A percentile compares a stretch with the other conserved stretches of the same genome.
These are phyloP conservation scores for Aspergillus carlsbadensis DNA, from an alignment of 495 filamentous ascomycete genomes.

Conservation along the genomic window DNA sequence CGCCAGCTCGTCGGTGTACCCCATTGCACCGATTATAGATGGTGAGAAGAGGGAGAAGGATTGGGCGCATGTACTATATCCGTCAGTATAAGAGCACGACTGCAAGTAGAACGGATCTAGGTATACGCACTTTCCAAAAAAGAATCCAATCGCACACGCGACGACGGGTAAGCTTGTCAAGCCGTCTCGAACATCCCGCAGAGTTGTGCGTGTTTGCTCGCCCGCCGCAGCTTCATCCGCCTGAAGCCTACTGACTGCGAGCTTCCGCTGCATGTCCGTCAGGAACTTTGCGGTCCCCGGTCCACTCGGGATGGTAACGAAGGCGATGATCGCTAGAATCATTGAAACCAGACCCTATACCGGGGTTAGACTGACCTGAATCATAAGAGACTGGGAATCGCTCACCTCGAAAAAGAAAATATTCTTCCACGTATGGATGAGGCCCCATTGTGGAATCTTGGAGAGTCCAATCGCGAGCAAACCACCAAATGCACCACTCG, in stretches of 20 bases:
- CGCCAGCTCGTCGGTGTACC: conserved; percentile 12
- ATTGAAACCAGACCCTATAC: conserved; percentile 8
- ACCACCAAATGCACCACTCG: conserved; percentile 10
- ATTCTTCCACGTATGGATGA: conserved; percentile 10
- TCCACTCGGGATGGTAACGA: conserved; percentile 1
- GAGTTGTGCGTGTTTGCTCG: background rate
- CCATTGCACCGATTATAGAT: conserved; percentile 11
- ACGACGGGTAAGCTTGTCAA: conserved; percentile 1
- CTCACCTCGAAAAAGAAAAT: conserved; percentile 16
- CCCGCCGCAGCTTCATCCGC: conserved; percentile 3
- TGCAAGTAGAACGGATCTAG: background rate
- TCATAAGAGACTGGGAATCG: background rate
- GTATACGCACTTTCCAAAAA: conserved; percentile 12
- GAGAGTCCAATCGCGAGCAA: conserved; percentile 9
- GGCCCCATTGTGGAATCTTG: conserved; percentile 7
- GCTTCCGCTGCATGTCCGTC: background rate
- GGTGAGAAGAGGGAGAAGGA: conserved; percentile 15
- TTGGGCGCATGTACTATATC: conserved; percentile 9
- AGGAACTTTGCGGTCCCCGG: conserved; percentile 3
- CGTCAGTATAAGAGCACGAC: too few relatives aligned
- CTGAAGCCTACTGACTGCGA: background rate
- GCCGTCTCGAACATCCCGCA: background rate
- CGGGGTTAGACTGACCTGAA: too few relatives aligned
- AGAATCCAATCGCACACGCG: conserved; percentile 9
- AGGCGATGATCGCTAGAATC: conserved; percentile 4